Base-by-base conservation (phyloP, 2,329 filamentous ascomycete genomes). In the Cadophora luteo-olivacea region DNA sequence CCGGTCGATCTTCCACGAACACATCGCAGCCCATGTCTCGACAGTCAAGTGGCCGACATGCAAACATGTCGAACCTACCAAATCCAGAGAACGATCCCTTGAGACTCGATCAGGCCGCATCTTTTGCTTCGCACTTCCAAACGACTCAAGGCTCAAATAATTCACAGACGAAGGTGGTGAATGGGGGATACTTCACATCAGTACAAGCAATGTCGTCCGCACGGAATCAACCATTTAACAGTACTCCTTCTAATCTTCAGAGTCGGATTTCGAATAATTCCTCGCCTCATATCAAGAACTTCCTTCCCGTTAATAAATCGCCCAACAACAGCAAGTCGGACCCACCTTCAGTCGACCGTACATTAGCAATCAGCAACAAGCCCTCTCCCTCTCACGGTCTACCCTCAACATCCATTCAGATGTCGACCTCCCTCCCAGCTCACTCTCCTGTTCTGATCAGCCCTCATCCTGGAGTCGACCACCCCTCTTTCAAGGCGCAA, bases 221-320 rank as follows among this genome's bases (percentile, higher is more conserved):
- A 7, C 67, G 38, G 5, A 45, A 29, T 24, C 66, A 65, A 54
- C 55, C 52, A 24, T 36, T 22, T 32, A 61, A 61, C 22, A 54
- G 22, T n/a, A 7, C 51, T 48, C 9, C 65, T 2, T 29, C 65
- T 11, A 51, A 16, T 33, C n/a, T 33, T 7, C 48, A 32, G n/a
- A 52, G 33, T 45, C 57, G 58, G 45, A 41, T n/a, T 41, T 12
- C 5, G 16, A 49, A 48, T 5, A 57, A 65, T 19, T 16, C 41
- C 3, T 33, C 61, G 11, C 36, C 66, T 36, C 69, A 62, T 3
- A 73, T 74, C 62, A 73, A 74, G 58, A 68, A 66, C 25, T 74
- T 74, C 32, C 41, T 73, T 1, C 69, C 72, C 1, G 72, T 74
- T 33, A 74, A 73, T 52, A 72, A 72, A 25, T 33, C 49, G 2